phyloP scores from a whole-genome alignment of 2,329 filamentous ascomycete genomes.

The Aureobasidium sp. region DNA sequence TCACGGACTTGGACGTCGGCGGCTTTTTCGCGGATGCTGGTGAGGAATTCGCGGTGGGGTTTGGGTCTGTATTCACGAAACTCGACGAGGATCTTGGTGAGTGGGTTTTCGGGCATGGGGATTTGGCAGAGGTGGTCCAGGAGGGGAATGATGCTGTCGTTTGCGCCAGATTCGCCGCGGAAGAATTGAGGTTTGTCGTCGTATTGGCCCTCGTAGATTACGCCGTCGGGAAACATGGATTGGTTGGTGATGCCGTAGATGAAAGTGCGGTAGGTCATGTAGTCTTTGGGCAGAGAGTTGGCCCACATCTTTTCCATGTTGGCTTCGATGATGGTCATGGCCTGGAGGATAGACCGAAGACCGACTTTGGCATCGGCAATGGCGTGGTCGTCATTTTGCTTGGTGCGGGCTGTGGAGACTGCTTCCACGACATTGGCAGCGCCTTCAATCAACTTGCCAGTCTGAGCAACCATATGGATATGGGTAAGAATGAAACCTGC shows the following conservation, averaged over 20 bases:
- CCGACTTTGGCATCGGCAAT: constrained; percentile 20
- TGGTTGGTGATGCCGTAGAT: constrained; percentile 94
- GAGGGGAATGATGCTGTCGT: constrained; percentile 85
- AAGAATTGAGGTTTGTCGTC: constrained; percentile 62
- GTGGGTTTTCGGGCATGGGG: constrained; percentile 78
- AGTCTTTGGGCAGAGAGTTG: constrained; percentile 74
- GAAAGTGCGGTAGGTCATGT: constrained; percentile 88
- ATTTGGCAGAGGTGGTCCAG: constrained; percentile 83
- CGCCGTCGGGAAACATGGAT: constrained; percentile 88
- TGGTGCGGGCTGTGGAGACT: constrained; percentile 22
- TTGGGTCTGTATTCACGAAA: constrained; percentile 85
- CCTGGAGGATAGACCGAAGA: constrained; percentile 25
- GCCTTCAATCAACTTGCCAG: constrained; percentile 68
- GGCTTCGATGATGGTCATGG: constrained; percentile 28
- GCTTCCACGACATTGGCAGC: constrained; percentile 59
- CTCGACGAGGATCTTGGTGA: constrained; percentile 80
- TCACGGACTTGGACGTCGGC: constrained; percentile 49
- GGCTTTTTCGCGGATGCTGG: constrained; percentile 55
- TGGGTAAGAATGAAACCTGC: constrained; percentile 95
- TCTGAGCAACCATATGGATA: constrained; percentile 89
- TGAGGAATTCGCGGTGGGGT: constrained; percentile 80
- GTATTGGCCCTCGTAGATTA: constrained; percentile 79
- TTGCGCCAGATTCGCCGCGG: constrained; percentile 87
- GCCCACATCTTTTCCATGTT: constrained; percentile 65
- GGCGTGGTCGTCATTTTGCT: constrained; percentile 10